A percentile compares a stretch with the other conserved stretches of the same genome.
Evolutionary conservation across 371 early-diverging fungal species (phyloP).

Genomic region (Fennellomyces sp.): DNA sequence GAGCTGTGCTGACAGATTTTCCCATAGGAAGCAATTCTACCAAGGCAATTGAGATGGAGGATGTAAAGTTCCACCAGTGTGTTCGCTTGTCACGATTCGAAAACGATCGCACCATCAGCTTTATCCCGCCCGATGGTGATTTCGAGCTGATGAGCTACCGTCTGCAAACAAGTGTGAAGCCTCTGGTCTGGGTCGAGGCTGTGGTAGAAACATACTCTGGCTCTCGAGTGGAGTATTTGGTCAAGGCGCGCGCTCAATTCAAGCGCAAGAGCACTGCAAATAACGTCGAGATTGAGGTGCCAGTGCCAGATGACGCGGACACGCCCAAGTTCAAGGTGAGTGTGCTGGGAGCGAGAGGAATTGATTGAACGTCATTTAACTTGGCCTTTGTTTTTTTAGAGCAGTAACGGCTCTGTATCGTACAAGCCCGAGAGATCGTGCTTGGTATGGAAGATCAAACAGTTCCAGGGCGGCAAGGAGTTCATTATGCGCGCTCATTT

Average conservation of each 20-base stretch:
- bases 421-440: conserved; percentile 95
- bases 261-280: conserved; percentile 96
- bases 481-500: conserved; percentile 79
- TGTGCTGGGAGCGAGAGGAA: not conserved
- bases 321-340: conserved; percentile 94
- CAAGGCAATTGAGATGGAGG: conserved; percentile 99
- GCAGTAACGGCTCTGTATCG: conserved; percentile 85
- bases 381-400: conserved; percentile 29
- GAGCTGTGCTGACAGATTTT: not conserved
- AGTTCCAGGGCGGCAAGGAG: conserved; percentile 97
- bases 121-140: conserved; percentile 94
- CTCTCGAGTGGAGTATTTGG: conserved; percentile 94
- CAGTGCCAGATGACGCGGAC: conserved; percentile 97
- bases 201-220: conserved; percentile 91
- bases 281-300: conserved; percentile 96
- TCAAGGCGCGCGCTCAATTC: conserved; percentile 97
- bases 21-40: conserved; percentile 66
- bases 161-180: conserved; percentile 91
- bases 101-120: conserved; percentile 94
- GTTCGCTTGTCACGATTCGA: conserved; percentile 95
- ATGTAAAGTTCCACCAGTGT: conserved; percentile 99
- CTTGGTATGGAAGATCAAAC: conserved; percentile 97
- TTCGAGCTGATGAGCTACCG: conserved; percentile 99
- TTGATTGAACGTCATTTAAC: not conserved
- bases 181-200: conserved; percentile 96